Conservation (phyloP, 2,329 filamentous ascomycete species). For the Hypoxylon sp. region DNA sequence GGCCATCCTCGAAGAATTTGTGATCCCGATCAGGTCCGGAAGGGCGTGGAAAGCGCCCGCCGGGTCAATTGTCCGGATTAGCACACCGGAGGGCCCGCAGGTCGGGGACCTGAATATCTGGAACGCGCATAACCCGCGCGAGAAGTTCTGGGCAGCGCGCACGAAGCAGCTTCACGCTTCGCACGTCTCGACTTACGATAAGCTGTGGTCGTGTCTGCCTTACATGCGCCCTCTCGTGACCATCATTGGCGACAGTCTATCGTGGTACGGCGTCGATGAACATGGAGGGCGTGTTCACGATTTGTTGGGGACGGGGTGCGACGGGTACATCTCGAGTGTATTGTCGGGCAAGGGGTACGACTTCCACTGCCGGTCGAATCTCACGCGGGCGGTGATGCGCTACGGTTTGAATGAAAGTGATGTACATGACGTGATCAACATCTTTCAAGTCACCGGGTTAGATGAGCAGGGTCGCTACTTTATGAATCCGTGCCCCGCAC, state of each 20-base stretch:
- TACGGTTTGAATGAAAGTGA: conserved; percentile 79
- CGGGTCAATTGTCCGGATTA: conserved; percentile 79
- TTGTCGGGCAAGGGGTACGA: conserved; percentile 73
- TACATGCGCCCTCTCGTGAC: conserved; percentile 83
- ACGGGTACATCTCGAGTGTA: conserved; percentile 85
- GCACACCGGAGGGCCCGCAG: conserved; percentile 82
- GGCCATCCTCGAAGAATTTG: conserved; percentile 65
- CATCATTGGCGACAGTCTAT: conserved; percentile 77
- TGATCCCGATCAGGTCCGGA: conserved; percentile 80
- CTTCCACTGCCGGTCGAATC: conserved; percentile 87
- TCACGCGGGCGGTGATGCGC: conserved; percentile 78
- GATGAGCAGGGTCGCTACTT: conserved; percentile 81
- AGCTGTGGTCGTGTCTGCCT: conserved; percentile 83
- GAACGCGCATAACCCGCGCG: conserved; percentile 81
- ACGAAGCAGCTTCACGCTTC: conserved; percentile 84
- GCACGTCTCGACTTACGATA: conserved; percentile 79
- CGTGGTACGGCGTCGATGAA: conserved; percentile 72
- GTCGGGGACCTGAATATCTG: conserved; percentile 88
- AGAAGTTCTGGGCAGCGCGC: conserved; percentile 85
- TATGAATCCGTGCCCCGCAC: conserved; percentile 75
- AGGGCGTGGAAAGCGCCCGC: conserved; percentile 79
- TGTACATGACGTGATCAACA: conserved; percentile 87
- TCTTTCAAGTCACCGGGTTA: conserved; percentile 87
- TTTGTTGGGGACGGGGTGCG: conserved; percentile 84
- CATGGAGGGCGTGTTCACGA: conserved; percentile 81